Conservation (phyloP, 352 stramenopile genomes). For the Phytophthora hybrid region DNA sequence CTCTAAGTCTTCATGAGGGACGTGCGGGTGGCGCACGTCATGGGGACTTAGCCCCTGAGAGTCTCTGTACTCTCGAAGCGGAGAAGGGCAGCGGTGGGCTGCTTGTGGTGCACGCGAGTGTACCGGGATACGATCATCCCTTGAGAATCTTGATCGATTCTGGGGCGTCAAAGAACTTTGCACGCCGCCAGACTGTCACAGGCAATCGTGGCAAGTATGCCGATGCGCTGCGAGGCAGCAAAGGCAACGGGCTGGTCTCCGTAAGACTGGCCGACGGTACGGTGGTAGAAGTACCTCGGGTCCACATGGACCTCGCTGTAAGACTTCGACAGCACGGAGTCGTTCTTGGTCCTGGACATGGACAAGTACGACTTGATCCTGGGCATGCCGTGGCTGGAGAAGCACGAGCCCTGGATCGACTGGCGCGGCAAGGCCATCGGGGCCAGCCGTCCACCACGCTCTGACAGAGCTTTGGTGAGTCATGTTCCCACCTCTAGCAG, state of each 20-base stretch:
- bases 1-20: too few species aligned
- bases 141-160: too few species aligned
- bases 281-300: slow-evolving; percentile 1
- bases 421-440: too few species aligned
- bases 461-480: slow-evolving; percentile 21
- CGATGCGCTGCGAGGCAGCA: slow-evolving; percentile 11
- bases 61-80: too few species aligned
- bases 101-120: too few species aligned
- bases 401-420: too few species aligned
- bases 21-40: too few species aligned
- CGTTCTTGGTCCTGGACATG: slow-evolving; percentile 14
- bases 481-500: slow-evolving; percentile 3
- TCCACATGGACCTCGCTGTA: slow-evolving; percentile 6
- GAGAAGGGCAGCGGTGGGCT: too few species aligned
- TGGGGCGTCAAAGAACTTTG: too few species aligned
- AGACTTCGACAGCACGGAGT: slow-evolving; percentile 14
- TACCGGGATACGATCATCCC: too few species aligned
- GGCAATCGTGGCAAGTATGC: slow-evolving; percentile 17
- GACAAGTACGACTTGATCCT: slow-evolving; percentile 38
- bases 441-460: too few species aligned
- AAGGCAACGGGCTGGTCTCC: slow-evolving; percentile 6
- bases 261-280: slow-evolving; percentile 13
- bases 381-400: slow-evolving; percentile 28
- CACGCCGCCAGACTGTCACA: too few species aligned
- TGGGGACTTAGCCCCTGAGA: slow-evolving; percentile 29